Percentiles rank a stretch among this genome's conserved stretches.
Evolutionary conservation across 768 basidiomycete genomes (phyloP).

Genomic region (Tulasnella sp.): DNA sequence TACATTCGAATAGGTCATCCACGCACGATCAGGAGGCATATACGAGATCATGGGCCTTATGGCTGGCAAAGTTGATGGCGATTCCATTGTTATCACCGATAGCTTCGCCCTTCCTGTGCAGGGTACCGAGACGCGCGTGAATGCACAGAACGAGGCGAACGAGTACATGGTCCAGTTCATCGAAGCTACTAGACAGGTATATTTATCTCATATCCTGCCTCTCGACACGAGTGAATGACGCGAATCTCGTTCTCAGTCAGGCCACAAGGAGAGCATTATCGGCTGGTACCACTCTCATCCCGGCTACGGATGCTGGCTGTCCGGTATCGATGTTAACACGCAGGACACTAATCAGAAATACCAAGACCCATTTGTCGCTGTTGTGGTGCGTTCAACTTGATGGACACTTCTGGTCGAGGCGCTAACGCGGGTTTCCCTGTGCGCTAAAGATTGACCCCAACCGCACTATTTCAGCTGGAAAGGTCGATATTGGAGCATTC

Average conservation of each 20-base stretch:
- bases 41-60: constrained; percentile 99
- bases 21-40: constrained; percentile 93
- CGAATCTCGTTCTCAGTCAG: constrained; percentile 33
- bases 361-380: constrained; percentile 95
- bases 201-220: neutral
- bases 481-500: constrained; percentile 99
- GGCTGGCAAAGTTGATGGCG: constrained; percentile 80
- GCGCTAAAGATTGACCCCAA: constrained; percentile 84
- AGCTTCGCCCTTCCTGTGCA: constrained; percentile 96
- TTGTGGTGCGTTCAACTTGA: constrained; percentile 63
- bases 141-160: constrained; percentile 90
- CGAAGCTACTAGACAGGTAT: constrained; percentile 64
- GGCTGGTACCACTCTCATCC: constrained; percentile 99
- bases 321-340: constrained; percentile 97
- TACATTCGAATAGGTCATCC: constrained; percentile 44
- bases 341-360: constrained; percentile 93
- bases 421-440: neutral
- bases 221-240: neutral
- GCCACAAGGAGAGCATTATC: constrained; percentile 61
- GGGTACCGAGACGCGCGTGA: constrained; percentile 97
- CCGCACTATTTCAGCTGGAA: constrained; percentile 95
- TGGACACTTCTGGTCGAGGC: neutral
- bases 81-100: constrained; percentile 70
- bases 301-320: constrained; percentile 98
- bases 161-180: constrained; percentile 98